These are phyloP conservation scores for Chaetomiaceae sp. DNA, from an alignment of 2,329 filamentous ascomycete genomes.

Conservation along the genomic window DNA sequence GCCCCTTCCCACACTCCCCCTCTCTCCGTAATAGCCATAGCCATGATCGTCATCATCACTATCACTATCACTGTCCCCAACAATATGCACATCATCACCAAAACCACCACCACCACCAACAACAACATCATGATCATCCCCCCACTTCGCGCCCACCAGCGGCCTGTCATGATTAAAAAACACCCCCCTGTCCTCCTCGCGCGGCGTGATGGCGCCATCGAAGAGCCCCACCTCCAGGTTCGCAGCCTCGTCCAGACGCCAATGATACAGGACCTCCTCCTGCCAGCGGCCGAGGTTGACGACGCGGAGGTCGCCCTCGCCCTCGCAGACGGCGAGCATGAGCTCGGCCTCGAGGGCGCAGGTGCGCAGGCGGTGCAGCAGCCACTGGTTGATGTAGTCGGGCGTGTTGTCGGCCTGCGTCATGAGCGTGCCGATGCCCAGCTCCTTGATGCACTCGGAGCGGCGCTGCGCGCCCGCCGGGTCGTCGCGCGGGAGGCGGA, in stretches of 20 bases:
- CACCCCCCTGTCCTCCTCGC: no score
- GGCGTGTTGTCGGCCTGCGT: conserved; percentile 36
- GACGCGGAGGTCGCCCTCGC: conserved; percentile 27
- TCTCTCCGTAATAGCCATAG: no score
- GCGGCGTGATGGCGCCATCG: not conserved
- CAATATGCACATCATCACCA: no score
- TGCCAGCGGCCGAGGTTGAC: conserved; percentile 38
- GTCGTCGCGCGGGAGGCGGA: conserved; percentile 34
- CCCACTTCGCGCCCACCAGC: not conserved
- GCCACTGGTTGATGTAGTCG: conserved; percentile 49
- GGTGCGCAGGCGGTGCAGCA: conserved; percentile 46
- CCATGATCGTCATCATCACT: no score
- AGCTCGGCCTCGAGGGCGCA: conserved; percentile 43
- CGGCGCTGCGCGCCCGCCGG: conserved; percentile 34
- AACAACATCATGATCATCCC: not conserved
- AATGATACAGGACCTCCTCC: conserved; percentile 37
- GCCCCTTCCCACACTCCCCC: not conserved
- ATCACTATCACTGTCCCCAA: no score
- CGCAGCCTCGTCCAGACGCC: conserved; percentile 36
- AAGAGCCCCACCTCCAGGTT: conserved; percentile 13
- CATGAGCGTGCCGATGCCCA: conserved; percentile 42
- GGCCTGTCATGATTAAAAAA: no score
- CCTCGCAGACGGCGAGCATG: conserved; percentile 37
- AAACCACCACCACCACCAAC: not conserved
- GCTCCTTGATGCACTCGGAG: conserved; percentile 43